Conservation (phyloP, 2,329 filamentous ascomycete genomes). For the Epichloe aotearoae region DNA sequence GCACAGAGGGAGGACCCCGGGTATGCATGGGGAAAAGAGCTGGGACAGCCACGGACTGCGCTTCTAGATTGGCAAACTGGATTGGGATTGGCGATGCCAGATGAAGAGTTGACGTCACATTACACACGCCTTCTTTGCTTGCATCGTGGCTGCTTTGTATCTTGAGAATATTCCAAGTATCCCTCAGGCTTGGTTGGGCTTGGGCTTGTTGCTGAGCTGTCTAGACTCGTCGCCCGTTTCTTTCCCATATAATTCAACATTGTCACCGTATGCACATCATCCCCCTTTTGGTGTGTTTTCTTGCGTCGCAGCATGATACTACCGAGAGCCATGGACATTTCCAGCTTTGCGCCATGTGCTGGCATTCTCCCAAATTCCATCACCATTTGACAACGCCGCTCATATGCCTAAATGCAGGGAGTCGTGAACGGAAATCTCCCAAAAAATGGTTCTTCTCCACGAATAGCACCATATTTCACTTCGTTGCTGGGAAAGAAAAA, state of each 20-base stretch:
- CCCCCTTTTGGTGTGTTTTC: not conserved
- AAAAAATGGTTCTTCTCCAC: not conserved
- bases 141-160: not conserved
- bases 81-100: not conserved
- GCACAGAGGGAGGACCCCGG: too few species aligned
- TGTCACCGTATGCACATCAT: not conserved
- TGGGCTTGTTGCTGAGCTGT: too few species aligned
- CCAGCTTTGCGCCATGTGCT: not conserved
- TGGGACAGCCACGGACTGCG: not conserved
- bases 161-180: not conserved
- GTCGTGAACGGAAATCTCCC: not conserved
- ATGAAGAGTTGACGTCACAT: not conserved
- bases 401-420: conserved; percentile 4
- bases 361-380: not conserved
- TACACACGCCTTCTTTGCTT: too few species aligned
- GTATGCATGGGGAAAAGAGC: too few species aligned
- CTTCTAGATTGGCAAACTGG: not conserved
- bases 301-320: not conserved
- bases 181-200: not conserved
- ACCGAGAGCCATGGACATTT: not conserved
- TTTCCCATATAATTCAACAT: not conserved
- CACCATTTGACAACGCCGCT: conserved; percentile 3
- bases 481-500: not conserved
- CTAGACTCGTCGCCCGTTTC: not conserved
- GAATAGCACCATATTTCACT: not conserved